A percentile compares a stretch with the other conserved stretches of the same genome.
Evolutionary conservation across 2,329 filamentous ascomycete species (phyloP).

Genomic region (Botryosphaeria agaves): DNA sequence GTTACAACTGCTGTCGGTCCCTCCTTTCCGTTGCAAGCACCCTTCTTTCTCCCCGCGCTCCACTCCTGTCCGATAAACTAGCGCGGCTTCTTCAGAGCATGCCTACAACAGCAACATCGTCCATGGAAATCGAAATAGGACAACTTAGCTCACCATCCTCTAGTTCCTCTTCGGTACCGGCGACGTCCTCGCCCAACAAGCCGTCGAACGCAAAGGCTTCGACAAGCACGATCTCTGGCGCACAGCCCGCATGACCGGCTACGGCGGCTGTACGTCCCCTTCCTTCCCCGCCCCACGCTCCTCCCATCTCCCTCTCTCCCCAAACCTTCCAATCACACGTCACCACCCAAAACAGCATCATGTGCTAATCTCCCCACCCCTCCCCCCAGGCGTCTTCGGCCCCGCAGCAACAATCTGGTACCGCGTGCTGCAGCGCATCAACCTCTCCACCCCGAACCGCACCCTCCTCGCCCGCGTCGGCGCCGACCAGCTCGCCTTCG

Average conservation of each 20-base stretch:
- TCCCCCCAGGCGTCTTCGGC: conserved; percentile 53
- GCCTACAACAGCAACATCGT: no score
- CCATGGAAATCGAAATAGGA: no score
- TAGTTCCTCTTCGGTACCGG: conserved; percentile 80
- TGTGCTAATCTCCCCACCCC: conserved; percentile 5
- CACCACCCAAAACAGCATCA: neutral
- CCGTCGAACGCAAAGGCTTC: conserved; percentile 64
- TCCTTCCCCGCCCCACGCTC: conserved; percentile 10
- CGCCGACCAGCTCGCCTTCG: conserved; percentile 68
- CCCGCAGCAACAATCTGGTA: conserved; percentile 82
- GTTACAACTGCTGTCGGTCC: conserved; percentile 57
- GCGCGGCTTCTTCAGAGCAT: no score
- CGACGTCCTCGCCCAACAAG: conserved; percentile 80
- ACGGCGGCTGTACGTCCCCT: conserved; percentile 49
- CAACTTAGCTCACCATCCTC: neutral
- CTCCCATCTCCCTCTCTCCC: conserved; percentile 17
- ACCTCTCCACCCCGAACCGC: conserved; percentile 41
- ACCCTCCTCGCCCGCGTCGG: conserved; percentile 66
- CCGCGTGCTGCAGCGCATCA: conserved; percentile 56
- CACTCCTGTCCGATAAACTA: no score
- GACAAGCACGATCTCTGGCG: conserved; percentile 54
- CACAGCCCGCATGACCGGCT: conserved; percentile 63
- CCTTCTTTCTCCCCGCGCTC: no score
- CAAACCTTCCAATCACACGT: conserved; percentile 1
- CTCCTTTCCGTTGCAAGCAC: no score